Conservation (phyloP, 2,329 filamentous ascomycete genomes). For the Colletotrichum eleusines region DNA sequence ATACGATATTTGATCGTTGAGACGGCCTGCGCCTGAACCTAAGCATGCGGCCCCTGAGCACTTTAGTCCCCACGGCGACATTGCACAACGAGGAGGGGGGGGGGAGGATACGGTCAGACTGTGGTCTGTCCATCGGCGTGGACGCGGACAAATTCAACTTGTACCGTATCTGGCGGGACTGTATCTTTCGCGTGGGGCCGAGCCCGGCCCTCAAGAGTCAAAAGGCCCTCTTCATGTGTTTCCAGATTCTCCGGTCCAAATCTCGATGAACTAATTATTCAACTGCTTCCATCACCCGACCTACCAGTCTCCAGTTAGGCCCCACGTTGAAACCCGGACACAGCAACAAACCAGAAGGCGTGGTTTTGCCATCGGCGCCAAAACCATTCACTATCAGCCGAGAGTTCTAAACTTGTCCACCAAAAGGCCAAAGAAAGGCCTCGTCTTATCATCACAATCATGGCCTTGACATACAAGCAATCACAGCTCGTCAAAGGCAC, state of each 20-base stretch:
- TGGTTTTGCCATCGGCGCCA: background rate
- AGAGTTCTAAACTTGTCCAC: background rate
- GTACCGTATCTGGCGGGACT: conserved; percentile 9
- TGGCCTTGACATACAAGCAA: conserved; percentile 66
- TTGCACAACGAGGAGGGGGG: conserved; percentile 22
- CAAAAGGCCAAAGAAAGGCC: background rate
- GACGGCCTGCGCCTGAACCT: conserved; percentile 26
- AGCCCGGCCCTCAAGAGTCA: background rate
- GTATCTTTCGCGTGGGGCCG: conserved; percentile 31
- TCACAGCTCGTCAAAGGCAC: conserved; percentile 76
- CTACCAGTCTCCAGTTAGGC: background rate
- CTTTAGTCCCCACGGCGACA: conserved; percentile 12
- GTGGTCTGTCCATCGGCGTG: conserved; percentile 8
- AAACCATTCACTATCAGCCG: background rate
- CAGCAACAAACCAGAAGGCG: conserved; percentile 1
- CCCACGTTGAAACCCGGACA: conserved; percentile 19
- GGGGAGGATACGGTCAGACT: background rate
- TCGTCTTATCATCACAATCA: conserved; percentile 40
- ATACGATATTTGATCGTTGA: conserved; percentile 38
- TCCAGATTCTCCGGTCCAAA: conserved; percentile 5
- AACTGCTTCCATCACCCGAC: background rate
- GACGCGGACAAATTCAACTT: background rate
- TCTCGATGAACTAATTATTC: background rate
- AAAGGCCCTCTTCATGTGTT: conserved; percentile 3
- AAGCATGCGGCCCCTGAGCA: conserved; percentile 11